Evolutionary conservation across 306 rosid genomes (phyloP).

Genomic region (Citrullus mucosospermus): DNA sequence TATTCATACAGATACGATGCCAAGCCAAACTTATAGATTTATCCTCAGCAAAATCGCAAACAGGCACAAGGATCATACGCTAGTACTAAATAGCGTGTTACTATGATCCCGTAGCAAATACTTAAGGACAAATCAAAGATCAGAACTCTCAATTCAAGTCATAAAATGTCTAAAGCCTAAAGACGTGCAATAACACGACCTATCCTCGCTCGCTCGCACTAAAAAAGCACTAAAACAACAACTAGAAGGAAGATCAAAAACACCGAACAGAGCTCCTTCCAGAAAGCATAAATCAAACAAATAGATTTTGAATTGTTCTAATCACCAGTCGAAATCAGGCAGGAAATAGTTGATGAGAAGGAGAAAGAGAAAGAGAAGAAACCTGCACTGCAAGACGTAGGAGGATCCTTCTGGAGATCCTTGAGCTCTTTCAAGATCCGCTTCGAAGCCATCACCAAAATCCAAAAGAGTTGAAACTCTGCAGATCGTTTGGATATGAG

Average conservation of each 20-base stretch:
- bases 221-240: not conserved
- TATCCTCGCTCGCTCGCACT: not conserved
- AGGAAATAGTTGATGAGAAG: not conserved
- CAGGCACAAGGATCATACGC: not conserved
- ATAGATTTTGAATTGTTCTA: not conserved
- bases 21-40: not conserved
- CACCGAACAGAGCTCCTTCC: not conserved
- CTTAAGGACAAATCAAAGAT: not conserved
- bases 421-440: constrained; percentile 17
- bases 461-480: constrained; percentile 1
- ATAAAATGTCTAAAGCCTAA: not conserved
- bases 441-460: constrained; percentile 48
- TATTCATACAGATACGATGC: not conserved
- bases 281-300: not conserved
- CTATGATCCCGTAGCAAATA: not conserved
- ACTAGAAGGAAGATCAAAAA: not conserved
- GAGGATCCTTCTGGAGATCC: constrained; percentile 38
- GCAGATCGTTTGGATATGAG: not conserved
- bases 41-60: not conserved
- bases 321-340: not conserved
- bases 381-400: constrained; percentile 78
- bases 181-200: not conserved
- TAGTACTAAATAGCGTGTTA: not conserved
- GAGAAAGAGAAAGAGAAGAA: not conserved
- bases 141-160: not conserved